phyloP scores from a whole-genome alignment of 345 rosid species.

The Garcia nutans region DNA sequence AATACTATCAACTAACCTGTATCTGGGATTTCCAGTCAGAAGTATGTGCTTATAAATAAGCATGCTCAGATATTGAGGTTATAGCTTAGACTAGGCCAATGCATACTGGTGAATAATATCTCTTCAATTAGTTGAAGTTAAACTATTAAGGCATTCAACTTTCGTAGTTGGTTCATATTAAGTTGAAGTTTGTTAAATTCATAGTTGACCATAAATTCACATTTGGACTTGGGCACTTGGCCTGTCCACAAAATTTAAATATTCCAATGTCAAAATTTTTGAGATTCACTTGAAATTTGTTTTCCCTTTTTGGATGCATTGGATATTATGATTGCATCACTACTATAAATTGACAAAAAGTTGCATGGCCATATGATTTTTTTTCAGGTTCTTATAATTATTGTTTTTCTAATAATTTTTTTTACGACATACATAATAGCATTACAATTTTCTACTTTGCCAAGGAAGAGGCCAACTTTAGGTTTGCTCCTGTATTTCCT shows the following conservation, averaged over 20 bases:
- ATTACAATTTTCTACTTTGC: slow-evolving; percentile 73
- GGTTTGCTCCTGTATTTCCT: slow-evolving; percentile 61
- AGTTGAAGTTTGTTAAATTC: not conserved
- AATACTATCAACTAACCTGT: not conserved
- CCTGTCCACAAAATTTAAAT: slow-evolving; percentile 7
- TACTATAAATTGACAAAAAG: not conserved
- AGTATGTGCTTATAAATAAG: slow-evolving; percentile 7
- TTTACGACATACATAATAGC: slow-evolving; percentile 34
- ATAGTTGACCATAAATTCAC: not conserved
- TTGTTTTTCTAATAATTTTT: slow-evolving; percentile 16
- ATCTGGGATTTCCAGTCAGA: not conserved
- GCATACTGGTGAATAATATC: not conserved
- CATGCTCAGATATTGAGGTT: not conserved
- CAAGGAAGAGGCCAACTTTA: slow-evolving; percentile 71
- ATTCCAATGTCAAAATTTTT: not conserved
- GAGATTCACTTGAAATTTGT: not conserved
- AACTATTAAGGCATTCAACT: too few relatives aligned
- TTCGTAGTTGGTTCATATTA: not conserved
- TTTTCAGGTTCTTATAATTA: not conserved
- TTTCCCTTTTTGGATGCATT: not conserved
- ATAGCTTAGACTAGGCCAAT: not conserved
- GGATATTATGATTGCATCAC: not conserved
- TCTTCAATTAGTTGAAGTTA: not conserved
- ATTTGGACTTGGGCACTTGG: not conserved
- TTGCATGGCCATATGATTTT: not conserved